Evolutionary conservation across 345 rosid genomes (phyloP).

Genomic region (Murraya paniculata): DNA sequence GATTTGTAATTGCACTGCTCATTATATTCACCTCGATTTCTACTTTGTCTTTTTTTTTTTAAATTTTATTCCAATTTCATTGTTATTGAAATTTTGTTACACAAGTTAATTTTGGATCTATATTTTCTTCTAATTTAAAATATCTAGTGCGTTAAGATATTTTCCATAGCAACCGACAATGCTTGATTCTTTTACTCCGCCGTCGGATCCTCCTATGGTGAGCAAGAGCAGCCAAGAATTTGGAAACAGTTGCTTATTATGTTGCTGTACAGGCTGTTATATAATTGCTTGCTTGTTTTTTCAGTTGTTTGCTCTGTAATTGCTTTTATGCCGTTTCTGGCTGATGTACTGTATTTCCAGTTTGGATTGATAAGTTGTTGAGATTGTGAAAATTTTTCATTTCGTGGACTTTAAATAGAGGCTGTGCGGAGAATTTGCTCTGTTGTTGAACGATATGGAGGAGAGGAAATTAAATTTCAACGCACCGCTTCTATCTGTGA

Average conservation of each 20-base stretch:
- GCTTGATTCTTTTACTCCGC: neutral
- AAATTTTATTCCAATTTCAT: neutral
- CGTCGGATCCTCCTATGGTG: neutral
- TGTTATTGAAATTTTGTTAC: neutral
- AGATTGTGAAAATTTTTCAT: neutral
- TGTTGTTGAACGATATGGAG: slow-evolving; percentile 40
- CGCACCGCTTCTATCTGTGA: slow-evolving; percentile 77
- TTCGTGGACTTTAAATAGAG: slow-evolving; percentile 7
- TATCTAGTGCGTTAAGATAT: neutral
- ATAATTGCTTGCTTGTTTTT: neutral
- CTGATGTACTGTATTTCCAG: neutral
- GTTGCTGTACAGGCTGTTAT: neutral
- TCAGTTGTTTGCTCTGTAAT: neutral
- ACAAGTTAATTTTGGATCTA: neutral
- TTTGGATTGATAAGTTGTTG: neutral
- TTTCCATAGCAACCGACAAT: neutral
- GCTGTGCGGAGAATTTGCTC: slow-evolving; percentile 2
- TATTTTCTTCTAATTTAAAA: neutral
- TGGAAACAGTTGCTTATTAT: neutral
- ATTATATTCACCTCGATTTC: neutral
- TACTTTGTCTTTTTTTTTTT: neutral
- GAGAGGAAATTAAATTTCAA: slow-evolving; percentile 73
- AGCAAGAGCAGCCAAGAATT: neutral
- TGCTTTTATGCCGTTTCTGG: neutral
- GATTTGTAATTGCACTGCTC: neutral